Percentiles rank a stretch among this genome's conserved stretches.
Evolutionary conservation across 1,284 basidiomycete genomes (phyloP).

Genomic region (Thelephora terrestris): DNA sequence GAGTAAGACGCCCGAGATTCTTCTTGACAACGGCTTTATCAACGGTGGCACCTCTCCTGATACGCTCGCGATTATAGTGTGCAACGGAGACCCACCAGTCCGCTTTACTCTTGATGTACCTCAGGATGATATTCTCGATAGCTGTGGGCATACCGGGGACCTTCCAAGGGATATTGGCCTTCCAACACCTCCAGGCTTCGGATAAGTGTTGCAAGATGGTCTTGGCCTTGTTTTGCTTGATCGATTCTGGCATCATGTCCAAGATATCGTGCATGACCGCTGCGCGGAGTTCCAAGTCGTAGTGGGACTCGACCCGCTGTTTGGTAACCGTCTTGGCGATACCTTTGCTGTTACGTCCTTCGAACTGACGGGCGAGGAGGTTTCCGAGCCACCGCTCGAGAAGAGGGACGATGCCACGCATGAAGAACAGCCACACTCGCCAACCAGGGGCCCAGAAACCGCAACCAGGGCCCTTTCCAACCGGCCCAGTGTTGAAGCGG

Average conservation of each 20-base stretch:
- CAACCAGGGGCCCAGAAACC: slow-evolving; percentile 99
- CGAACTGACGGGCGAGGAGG: slow-evolving; percentile 94
- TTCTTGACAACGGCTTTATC: slow-evolving; percentile 99
- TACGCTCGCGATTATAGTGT: slow-evolving; percentile 91
- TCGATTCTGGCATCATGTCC: slow-evolving; percentile 98
- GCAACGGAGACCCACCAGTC: slow-evolving; percentile 99
- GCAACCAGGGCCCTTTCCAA: slow-evolving; percentile 97
- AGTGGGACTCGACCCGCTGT: slow-evolving; percentile 97
- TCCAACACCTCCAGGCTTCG: slow-evolving; percentile 99
- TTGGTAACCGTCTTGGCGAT: slow-evolving; percentile 96
- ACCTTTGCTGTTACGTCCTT: slow-evolving; percentile 95
- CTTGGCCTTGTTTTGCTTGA: slow-evolving; percentile 99
- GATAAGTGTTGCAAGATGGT: slow-evolving; percentile 97
- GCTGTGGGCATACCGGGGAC: slow-evolving; percentile 96
- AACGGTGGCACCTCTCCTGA: slow-evolving; percentile 93
- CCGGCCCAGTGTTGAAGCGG: slow-evolving; percentile 98
- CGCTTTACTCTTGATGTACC: slow-evolving; percentile 99
- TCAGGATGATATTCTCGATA: slow-evolving; percentile 97
- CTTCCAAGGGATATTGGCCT: slow-evolving; percentile 98
- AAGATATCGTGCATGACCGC: slow-evolving; percentile 99
- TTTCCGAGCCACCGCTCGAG: slow-evolving; percentile 98
- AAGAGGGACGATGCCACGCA: slow-evolving; percentile 96
- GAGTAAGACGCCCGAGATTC: slow-evolving; percentile 85
- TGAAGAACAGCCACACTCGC: slow-evolving; percentile 99
- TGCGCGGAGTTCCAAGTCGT: slow-evolving; percentile 94